Base-by-base conservation (phyloP, 2,329 filamentous ascomycete genomes). In the Penicillium sp. region DNA sequence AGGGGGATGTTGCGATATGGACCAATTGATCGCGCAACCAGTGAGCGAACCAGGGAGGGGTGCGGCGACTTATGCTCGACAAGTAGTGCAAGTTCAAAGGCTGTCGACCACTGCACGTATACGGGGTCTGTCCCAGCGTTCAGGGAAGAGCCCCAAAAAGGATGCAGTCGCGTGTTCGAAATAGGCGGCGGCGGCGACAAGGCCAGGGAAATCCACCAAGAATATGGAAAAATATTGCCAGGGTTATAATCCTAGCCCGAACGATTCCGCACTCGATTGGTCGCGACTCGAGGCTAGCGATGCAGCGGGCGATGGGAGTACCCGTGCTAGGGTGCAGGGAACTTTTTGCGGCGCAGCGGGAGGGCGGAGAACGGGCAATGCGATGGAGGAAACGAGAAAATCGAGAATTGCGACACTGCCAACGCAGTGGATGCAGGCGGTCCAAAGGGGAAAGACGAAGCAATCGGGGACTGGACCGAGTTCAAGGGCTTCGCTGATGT, bases 341-440 rank as follows among this genome's bases (percentile, higher is more conserved):
- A 57, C 35, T 55, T 65, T 59, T 66, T 63, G 60, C 58, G 59
- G 65, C 63, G 62, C 63, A 64, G 63, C 55, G 54, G 51, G 34
- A 53, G 43, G 54, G 53, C 39, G 54, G 54, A 50, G 48, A 50
- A 59, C 55, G 58, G 58, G 57, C 50, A 55, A 69, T 68, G 67
- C 63, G 69, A 69, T 65, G 39, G n/a, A 14, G 49, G 49, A 39
- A 52, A 52, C 49, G 49, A 52, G 49, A 65, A 62, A 63, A 70
- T 66, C 63, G 67, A 60, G 60, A 64, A 61, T 69, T 67, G 67
- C 70, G 70, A 72, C 71, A 73, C 69, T 73, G 73, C 71, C 72
- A 74, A 63, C 71, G 66, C 69, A 74, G 69, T 69, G 59, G 48
- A 73, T 74, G 73, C 73, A 75, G 65, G 67, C 63, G 69, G 66